phyloP scores from a whole-genome alignment of 306 rosid species.

The Sicyos edulis region DNA sequence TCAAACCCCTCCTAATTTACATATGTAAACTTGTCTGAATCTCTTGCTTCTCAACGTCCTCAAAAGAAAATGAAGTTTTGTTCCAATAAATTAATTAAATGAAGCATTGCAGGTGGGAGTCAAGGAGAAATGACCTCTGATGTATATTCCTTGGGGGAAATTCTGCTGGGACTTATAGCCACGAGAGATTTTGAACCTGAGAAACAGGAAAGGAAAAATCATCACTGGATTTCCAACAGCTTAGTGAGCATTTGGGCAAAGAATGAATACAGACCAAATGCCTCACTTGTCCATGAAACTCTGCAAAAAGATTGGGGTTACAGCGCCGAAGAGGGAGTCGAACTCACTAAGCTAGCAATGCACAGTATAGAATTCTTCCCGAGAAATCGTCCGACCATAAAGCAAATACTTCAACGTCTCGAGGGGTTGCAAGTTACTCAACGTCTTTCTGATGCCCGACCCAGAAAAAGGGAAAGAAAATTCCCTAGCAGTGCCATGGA shows the following conservation, averaged over 20 bases:
- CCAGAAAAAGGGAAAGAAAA: conserved; percentile 33
- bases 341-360: conserved; percentile 46
- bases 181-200: conserved; percentile 26
- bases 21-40: too few relatives aligned
- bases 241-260: conserved; percentile 55
- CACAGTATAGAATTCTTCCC: conserved; percentile 37
- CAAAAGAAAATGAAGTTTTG: not conserved
- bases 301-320: conserved; percentile 52
- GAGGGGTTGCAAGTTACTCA: conserved; percentile 24
- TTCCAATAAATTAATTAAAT: too few relatives aligned
- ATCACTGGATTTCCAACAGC: conserved; percentile 16
- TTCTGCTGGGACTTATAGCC: conserved; percentile 47
- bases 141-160: conserved; percentile 45
- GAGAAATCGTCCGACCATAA: conserved; percentile 29
- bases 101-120: conserved; percentile 27
- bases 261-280: conserved; percentile 44
- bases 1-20: too few relatives aligned
- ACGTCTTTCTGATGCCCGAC: conserved; percentile 29
- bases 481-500: not conserved
- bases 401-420: conserved; percentile 21
- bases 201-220: conserved; percentile 20
- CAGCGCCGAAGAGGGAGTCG: conserved; percentile 35
- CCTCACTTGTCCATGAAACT: conserved; percentile 43
- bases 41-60: not conserved
- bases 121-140: conserved; percentile 41